These are phyloP conservation scores for Cadophora malorum DNA, from an alignment of 2,329 filamentous ascomycete species.

Conservation along the genomic window DNA sequence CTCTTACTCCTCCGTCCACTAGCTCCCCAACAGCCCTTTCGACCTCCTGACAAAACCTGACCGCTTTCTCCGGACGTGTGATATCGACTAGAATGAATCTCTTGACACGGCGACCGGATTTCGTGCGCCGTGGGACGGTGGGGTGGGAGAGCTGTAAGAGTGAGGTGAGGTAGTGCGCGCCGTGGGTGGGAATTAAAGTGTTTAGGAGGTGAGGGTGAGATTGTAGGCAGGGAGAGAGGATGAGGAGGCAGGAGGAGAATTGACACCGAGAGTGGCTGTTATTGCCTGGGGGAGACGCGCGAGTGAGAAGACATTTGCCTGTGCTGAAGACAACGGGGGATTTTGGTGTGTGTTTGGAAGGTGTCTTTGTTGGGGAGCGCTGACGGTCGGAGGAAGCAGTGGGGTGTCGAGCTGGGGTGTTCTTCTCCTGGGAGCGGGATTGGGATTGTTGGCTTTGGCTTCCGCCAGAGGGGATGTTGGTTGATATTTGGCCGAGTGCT, in stretches of 20 bases:
- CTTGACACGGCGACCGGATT: conserved; percentile 33
- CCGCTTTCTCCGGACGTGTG: conserved; percentile 41
- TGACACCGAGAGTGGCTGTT: conserved; percentile 14
- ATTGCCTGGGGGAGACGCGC: neutral
- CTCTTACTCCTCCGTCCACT: neutral
- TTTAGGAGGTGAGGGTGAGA: conserved; percentile 31
- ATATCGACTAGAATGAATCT: conserved; percentile 48
- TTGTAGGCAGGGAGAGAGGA: conserved; percentile 40
- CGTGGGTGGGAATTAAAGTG: conserved; percentile 37
- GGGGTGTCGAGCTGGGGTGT: neutral
- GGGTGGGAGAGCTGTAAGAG: conserved; percentile 27
- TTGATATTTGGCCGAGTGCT: conserved; percentile 16
- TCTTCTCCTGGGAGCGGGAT: conserved; percentile 6
- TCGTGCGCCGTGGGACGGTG: conserved; percentile 28
- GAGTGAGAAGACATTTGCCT: conserved; percentile 30
- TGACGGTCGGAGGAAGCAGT: neutral
- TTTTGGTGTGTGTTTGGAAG: neutral
- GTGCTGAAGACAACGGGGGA: conserved; percentile 22
- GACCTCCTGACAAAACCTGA: conserved; percentile 44
- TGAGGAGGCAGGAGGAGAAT: conserved; percentile 35
- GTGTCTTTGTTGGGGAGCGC: neutral
- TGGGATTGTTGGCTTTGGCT: conserved; percentile 17
- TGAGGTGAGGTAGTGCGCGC: conserved; percentile 31
- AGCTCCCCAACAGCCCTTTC: conserved; percentile 33
- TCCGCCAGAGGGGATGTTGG: conserved; percentile 11